Percentiles rank a stretch among this genome's conserved stretches.
These are phyloP conservation scores for Colletotrichum acutatum DNA, from an alignment of 2,329 filamentous ascomycete genomes.

Conservation along the genomic window DNA sequence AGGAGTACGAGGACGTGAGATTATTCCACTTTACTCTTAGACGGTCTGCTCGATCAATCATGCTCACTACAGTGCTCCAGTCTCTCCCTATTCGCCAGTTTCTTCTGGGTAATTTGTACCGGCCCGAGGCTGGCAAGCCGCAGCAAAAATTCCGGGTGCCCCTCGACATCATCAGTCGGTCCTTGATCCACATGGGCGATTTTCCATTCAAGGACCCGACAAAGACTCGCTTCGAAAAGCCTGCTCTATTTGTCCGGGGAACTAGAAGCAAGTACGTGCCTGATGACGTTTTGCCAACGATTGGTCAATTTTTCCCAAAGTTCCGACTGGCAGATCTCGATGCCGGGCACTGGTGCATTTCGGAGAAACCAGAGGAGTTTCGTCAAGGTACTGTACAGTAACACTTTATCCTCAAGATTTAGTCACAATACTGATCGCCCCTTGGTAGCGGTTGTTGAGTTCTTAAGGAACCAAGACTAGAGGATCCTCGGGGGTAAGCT, in stretches of 20 bases:
- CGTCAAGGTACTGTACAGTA: slow-evolving; percentile 73
- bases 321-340: slow-evolving; percentile 81
- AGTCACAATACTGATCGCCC: slow-evolving; percentile 12
- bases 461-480: slow-evolving; percentile 63
- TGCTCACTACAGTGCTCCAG: slow-evolving; percentile 43
- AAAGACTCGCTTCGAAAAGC: slow-evolving; percentile 76
- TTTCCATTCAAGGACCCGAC: slow-evolving; percentile 86
- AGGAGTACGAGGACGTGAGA: slow-evolving; percentile 75
- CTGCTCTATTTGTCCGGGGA: slow-evolving; percentile 83
- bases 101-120: slow-evolving; percentile 85
- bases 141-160: slow-evolving; percentile 83
- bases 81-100: slow-evolving; percentile 87
- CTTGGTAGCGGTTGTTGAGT: slow-evolving; percentile 69
- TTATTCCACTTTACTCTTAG: not conserved
- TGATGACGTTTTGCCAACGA: slow-evolving; percentile 81
- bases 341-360: slow-evolving; percentile 88
- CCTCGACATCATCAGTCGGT: slow-evolving; percentile 73
- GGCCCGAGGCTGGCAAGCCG: slow-evolving; percentile 56
- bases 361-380: slow-evolving; percentile 86
- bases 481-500: not conserved
- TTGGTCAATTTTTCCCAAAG: slow-evolving; percentile 84
- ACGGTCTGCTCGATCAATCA: not conserved
- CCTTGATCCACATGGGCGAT: slow-evolving; percentile 82
- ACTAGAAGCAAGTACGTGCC: slow-evolving; percentile 82
- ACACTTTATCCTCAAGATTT: not conserved